These are phyloP conservation scores for Cichorium intybus DNA, from an alignment of 140 eudicot genomes.

Conservation along the genomic window DNA sequence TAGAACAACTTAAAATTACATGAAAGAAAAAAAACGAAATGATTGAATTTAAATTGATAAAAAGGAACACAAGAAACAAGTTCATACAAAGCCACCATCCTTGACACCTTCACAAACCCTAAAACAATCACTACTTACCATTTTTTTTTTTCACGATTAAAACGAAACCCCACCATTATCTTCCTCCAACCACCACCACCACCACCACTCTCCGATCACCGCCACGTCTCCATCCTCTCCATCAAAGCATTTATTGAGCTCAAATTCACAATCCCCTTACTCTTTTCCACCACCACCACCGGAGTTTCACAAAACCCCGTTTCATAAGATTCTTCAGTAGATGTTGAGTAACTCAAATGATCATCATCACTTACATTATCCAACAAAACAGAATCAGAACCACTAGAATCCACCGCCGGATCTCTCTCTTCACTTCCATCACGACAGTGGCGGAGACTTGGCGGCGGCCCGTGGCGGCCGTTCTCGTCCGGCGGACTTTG, in stretches of 20 bases:
- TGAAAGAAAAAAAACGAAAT: too few species aligned
- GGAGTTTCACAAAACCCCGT: background rate
- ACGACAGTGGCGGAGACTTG: background rate
- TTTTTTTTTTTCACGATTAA: too few species aligned
- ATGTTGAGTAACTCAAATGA: background rate
- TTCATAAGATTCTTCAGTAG: background rate
- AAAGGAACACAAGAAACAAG: background rate
- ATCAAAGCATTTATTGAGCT: background rate
- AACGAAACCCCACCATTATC: background rate
- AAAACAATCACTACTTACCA: background rate
- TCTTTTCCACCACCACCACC: background rate
- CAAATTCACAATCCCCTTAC: background rate
- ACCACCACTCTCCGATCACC: background rate
- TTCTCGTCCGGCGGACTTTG: slow-evolving; percentile 52
- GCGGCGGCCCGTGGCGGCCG: slow-evolving; percentile 42
- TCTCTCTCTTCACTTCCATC: background rate
- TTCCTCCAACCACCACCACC: background rate
- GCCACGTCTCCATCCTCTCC: background rate
- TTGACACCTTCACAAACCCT: background rate
- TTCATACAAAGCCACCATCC: background rate
- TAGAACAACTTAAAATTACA: too few species aligned
- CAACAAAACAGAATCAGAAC: background rate
- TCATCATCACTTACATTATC: background rate
- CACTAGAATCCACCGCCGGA: background rate
- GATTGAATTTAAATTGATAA: background rate